phyloP scores from a whole-genome alignment of 768 basidiomycete genomes.

The Hysterangium stoloniferum region DNA sequence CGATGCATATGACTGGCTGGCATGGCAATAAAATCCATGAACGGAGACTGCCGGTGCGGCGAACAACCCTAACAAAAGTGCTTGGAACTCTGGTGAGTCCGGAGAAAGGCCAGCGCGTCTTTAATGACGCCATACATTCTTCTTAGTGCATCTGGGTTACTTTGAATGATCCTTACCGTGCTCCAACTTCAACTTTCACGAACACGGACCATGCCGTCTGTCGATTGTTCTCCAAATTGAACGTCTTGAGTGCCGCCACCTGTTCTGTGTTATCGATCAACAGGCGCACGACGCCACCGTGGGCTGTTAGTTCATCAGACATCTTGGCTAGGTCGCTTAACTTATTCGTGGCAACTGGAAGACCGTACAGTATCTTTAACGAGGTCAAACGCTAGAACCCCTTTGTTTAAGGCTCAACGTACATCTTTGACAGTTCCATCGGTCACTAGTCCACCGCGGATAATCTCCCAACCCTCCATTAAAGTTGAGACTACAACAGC shows the following conservation, averaged over 20 bases:
- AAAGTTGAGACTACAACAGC: conserved; percentile 77
- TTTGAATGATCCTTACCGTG: conserved; percentile 43
- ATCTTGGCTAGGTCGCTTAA: conserved; percentile 59
- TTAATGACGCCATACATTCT: conserved; percentile 15
- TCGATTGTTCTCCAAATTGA: conserved; percentile 35
- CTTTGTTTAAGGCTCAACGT: conserved; percentile 21
- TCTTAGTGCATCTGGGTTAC: background rate
- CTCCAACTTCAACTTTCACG: conserved; percentile 73
- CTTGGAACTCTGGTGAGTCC: conserved; percentile 43
- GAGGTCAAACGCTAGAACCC: background rate
- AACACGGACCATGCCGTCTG: conserved; percentile 64
- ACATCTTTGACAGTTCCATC: conserved; percentile 78
- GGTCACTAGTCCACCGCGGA: conserved; percentile 55
- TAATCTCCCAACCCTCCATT: conserved; percentile 73
- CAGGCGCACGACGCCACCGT: conserved; percentile 57
- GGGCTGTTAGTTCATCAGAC: conserved; percentile 42
- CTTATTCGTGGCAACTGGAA: conserved; percentile 66
- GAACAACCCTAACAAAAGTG: conserved; percentile 45
- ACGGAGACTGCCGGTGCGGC: conserved; percentile 49
- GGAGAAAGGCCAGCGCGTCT: conserved; percentile 71
- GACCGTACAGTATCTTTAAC: conserved; percentile 70
- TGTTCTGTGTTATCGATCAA: conserved; percentile 75
- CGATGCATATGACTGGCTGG: conserved; percentile 71
- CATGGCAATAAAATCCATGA: conserved; percentile 82
- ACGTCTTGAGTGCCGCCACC: conserved; percentile 53